Conservation (phyloP, 345 rosid species). For the Zanthoxylum bungeanum region DNA sequence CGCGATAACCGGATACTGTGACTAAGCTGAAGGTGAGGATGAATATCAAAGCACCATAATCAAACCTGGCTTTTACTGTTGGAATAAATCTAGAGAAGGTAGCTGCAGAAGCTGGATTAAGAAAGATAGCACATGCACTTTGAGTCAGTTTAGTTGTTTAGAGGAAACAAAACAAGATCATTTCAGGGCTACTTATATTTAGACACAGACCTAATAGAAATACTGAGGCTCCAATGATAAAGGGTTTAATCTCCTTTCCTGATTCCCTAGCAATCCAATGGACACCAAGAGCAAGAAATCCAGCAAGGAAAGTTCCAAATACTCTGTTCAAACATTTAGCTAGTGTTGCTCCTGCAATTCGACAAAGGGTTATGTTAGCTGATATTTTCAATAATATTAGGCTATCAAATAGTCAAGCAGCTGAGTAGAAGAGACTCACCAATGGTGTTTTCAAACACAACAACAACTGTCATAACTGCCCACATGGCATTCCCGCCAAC, state of each 20-base stretch:
- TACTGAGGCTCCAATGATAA: constrained; percentile 34
- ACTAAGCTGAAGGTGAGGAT: constrained; percentile 46
- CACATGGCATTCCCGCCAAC: constrained; percentile 54
- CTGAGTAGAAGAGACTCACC: constrained; percentile 25
- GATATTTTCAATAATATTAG: too few species aligned
- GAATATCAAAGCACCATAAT: constrained; percentile 45
- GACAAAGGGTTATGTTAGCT: neutral
- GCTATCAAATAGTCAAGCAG: too few species aligned
- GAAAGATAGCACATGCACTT: neutral
- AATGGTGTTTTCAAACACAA: constrained; percentile 41
- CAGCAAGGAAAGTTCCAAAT: constrained; percentile 42
- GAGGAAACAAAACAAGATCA: neutral
- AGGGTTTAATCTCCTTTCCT: constrained; percentile 33
- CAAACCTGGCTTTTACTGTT: constrained; percentile 30
- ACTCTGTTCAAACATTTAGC: constrained; percentile 40
- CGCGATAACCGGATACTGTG: constrained; percentile 37
- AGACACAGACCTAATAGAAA: constrained; percentile 37
- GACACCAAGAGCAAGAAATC: constrained; percentile 41
- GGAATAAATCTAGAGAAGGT: constrained; percentile 44
- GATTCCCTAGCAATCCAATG: constrained; percentile 44
- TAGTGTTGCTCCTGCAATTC: constrained; percentile 37
- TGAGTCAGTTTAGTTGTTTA: neutral
- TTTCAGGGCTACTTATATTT: neutral
- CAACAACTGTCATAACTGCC: constrained; percentile 57
- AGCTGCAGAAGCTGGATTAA: constrained; percentile 34